Base-by-base conservation (phyloP, 2,329 filamentous ascomycete species). In the Rhynchosporium graminicola region DNA sequence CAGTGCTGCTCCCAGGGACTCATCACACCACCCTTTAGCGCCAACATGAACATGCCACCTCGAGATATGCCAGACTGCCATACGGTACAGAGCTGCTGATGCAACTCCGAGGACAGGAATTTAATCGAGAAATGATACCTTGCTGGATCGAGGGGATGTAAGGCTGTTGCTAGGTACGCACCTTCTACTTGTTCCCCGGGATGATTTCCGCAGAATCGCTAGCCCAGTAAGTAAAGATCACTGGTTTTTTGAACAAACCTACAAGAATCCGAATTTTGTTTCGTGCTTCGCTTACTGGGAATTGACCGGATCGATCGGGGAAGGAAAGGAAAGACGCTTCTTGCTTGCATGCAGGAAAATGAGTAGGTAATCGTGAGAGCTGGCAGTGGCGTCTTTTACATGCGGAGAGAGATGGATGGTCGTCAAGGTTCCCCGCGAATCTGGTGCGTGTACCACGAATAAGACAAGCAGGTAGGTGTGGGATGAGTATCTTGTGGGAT, bases 401-500 rank as follows among this genome's bases (percentile, higher is more conserved):
- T 15, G 26, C 26, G 46, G 33, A 36, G 20, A 20, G 20, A 20
- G 20, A 20, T 20, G 20, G 33, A 36, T 45, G 48, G 36, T 45
- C 26, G 8, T 60, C 47, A 43, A 54, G 47, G 36, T 52, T 60
- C 36, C 47, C 47, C 57, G 52, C 57, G 46, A 36, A 2, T 43
- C 15, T 26, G 38, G 42, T 48, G 20, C n/a, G 9, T 6, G n/a
- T 9, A 28, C 4, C 10, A 20, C n/a, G 9, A 38, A 43, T 20
- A 20, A 20, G 20, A 20, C 20, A 20, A 20, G 20, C 20, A 20
- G 20, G 20, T 20, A 20, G 20, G 20, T 20, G 20, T 1, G 20
- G 20, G 20, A 20, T 1, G 20, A 20, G 20, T 20, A 20, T 20
- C 20, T 20, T 59, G 46, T 50, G 57, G 45, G 31, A 28, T 51